phyloP scores from a whole-genome alignment of 2,329 filamentous ascomycete species.

The Metarhizium anisopliae region DNA sequence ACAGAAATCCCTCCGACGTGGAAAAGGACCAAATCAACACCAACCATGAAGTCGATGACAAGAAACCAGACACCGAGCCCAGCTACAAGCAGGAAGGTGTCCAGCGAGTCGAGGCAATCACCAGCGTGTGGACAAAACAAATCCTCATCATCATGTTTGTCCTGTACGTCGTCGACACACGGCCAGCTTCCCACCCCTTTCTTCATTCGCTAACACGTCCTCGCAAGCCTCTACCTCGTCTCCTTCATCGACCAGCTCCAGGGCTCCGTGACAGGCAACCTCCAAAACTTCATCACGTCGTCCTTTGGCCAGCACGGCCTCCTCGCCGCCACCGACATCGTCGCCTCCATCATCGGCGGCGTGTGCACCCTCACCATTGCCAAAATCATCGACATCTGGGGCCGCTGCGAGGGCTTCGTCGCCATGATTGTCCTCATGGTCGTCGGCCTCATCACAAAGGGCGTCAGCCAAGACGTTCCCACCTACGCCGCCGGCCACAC shows the following conservation, averaged over 20 bases:
- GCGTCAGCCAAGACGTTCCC: constrained; percentile 45
- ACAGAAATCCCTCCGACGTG: too few relatives aligned
- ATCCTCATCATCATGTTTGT: too few relatives aligned
- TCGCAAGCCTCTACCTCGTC: constrained; percentile 17
- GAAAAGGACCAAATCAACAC: too few relatives aligned
- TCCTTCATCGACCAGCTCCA: constrained; percentile 28
- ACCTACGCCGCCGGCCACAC: constrained; percentile 49
- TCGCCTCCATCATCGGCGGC: constrained; percentile 38
- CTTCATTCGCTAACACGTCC: too few relatives aligned
- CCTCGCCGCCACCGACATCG: constrained; percentile 55
- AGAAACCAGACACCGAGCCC: too few relatives aligned
- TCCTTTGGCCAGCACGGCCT: constrained; percentile 56
- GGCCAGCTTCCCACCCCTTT: too few relatives aligned
- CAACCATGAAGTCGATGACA: too few relatives aligned
- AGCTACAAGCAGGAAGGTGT: too few relatives aligned
- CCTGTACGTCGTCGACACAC: too few relatives aligned
- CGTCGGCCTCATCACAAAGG: constrained; percentile 54
- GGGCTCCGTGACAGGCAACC: constrained; percentile 31
- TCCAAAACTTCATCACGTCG: constrained; percentile 58
- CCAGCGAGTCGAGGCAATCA: too few relatives aligned
- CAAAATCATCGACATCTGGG: constrained; percentile 41
- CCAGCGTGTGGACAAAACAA: too few relatives aligned
- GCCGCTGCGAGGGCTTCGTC: constrained; percentile 36
- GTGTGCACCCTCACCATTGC: constrained; percentile 32
- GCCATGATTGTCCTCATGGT: constrained; percentile 34